Base-by-base conservation (phyloP, 2,329 filamentous ascomycete genomes). In the Paracorniculantispora psalliotae region DNA sequence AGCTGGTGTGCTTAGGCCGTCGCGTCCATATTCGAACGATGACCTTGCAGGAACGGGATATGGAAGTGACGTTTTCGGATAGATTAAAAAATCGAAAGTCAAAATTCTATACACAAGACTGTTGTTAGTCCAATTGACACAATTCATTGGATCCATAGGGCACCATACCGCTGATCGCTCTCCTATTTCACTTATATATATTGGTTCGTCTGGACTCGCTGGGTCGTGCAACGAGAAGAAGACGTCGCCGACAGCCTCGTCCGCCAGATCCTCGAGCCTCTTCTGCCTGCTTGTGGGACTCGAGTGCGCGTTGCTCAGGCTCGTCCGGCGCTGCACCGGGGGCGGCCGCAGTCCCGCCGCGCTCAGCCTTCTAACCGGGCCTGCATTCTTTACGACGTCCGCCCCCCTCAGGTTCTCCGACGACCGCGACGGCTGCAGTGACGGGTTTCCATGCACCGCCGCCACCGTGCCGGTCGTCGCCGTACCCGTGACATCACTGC, bases 161-260 rank as follows among this genome's bases (percentile, higher is more conserved):
- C n/a, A 37, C 59, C 63, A 48, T 73, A 83, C 81, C 74, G 91
- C 92, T n/a, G 90, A 86, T 67, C 86, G 85, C 65, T 89, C 83
- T 28, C 87, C 83, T 23, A 89, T 79, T 74, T 97, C 93, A 68
- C 92, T 96, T 66, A 96, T 84, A 71, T 97, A 97, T n/a, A 97
- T 76, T 0, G 93, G 92, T 17, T 91, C 44, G 3, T 49, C 87
- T 49, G 80, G 73, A 54, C 85, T 74, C 3, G 76, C 82, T 1
- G 83, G 77, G 48, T 87, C 83, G 71, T 97, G 92, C 54, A 97
- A 70, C 2, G 91, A 90, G 72, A 96, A 94, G 80, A 96, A 97
- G 17, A 88, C 86, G 73, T 97, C 89, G n/a, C 88, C 91, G 73
- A 94, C 86, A 54, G 85, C 81, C 65, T 80, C 83, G 55, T 86